Evolutionary conservation across 805 yeast genomes (phyloP).

Genomic region (Starmerella vitae): DNA sequence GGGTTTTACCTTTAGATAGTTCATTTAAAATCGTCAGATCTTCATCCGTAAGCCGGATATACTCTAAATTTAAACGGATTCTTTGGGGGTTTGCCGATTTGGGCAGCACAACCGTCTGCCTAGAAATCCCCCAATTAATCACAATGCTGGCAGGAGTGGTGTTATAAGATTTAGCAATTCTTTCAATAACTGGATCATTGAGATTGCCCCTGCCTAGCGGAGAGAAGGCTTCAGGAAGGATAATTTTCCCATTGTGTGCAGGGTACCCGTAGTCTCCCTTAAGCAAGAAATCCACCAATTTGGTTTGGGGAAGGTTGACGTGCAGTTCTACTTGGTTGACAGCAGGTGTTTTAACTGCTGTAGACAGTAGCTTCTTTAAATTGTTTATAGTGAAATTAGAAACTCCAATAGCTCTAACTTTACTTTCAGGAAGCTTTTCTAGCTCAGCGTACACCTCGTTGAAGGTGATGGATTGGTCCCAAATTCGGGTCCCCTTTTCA

Average conservation of each 20-base stretch:
- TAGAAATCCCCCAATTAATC: constrained; percentile 19
- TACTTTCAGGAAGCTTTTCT: constrained; percentile 43
- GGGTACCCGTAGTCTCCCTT: constrained; percentile 36
- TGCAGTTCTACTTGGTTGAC: constrained; percentile 55
- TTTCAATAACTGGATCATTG: constrained; percentile 34
- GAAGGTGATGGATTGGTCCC: constrained; percentile 6
- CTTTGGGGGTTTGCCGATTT: constrained; percentile 54
- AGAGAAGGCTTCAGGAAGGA: background rate
- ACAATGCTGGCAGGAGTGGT: constrained; percentile 31
- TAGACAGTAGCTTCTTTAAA: constrained; percentile 34
- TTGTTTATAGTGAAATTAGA: constrained; percentile 48
- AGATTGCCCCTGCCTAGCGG: constrained; percentile 28
- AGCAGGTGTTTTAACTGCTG: constrained; percentile 30
- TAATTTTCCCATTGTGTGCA: constrained; percentile 49
- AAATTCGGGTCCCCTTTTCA: constrained; percentile 7
- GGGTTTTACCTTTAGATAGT: constrained; percentile 11
- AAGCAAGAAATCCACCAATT: constrained; percentile 35
- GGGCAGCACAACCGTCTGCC: constrained; percentile 49
- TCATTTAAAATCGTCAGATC: constrained; percentile 24
- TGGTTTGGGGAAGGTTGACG: constrained; percentile 46
- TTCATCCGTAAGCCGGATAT: constrained; percentile 29
- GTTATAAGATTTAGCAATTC: constrained; percentile 43
- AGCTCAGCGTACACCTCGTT: constrained; percentile 40
- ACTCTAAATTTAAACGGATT: constrained; percentile 33
- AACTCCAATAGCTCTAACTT: constrained; percentile 56